These are phyloP conservation scores for Oxytropis ochrocephala DNA, from an alignment of 306 rosid species.

Conservation along the genomic window DNA sequence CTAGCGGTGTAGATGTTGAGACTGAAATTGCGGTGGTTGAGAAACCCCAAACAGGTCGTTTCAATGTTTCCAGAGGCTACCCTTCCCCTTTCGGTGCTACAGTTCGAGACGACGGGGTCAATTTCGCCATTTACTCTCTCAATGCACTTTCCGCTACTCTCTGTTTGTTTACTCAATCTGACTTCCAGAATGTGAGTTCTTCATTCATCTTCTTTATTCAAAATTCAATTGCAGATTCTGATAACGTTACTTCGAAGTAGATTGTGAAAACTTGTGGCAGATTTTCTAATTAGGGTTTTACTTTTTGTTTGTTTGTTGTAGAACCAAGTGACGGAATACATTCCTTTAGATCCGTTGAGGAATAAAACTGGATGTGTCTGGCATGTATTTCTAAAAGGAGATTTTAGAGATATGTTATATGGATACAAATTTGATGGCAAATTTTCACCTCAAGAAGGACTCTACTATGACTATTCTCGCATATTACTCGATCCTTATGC, in stretches of 20 bases:
- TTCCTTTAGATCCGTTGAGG: slow-evolving; percentile 54
- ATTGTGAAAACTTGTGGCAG: neutral
- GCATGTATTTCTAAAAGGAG: slow-evolving; percentile 83
- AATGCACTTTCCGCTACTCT: slow-evolving; percentile 66
- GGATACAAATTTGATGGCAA: slow-evolving; percentile 79
- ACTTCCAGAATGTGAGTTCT: slow-evolving; percentile 47
- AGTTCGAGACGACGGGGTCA: slow-evolving; percentile 53
- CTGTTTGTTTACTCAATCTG: slow-evolving; percentile 57
- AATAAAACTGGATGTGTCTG: slow-evolving; percentile 85
- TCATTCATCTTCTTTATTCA: too few relatives aligned
- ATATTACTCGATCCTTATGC: slow-evolving; percentile 85
- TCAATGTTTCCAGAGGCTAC: slow-evolving; percentile 45
- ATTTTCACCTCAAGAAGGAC: slow-evolving; percentile 65
- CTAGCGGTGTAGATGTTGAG: neutral
- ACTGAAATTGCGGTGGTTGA: slow-evolving; percentile 30
- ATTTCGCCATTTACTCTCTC: slow-evolving; percentile 65
- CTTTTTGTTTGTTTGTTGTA: slow-evolving; percentile 28
- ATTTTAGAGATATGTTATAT: slow-evolving; percentile 68
- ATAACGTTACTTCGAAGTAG: neutral
- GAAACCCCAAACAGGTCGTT: slow-evolving; percentile 26
- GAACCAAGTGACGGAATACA: slow-evolving; percentile 65
- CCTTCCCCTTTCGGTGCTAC: slow-evolving; percentile 72
- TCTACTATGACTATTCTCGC: slow-evolving; percentile 58
- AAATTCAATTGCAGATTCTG: neutral
- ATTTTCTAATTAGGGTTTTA: neutral